Conservation (phyloP, 2,329 filamentous ascomycete genomes). For the Colletotrichum somersetense region DNA sequence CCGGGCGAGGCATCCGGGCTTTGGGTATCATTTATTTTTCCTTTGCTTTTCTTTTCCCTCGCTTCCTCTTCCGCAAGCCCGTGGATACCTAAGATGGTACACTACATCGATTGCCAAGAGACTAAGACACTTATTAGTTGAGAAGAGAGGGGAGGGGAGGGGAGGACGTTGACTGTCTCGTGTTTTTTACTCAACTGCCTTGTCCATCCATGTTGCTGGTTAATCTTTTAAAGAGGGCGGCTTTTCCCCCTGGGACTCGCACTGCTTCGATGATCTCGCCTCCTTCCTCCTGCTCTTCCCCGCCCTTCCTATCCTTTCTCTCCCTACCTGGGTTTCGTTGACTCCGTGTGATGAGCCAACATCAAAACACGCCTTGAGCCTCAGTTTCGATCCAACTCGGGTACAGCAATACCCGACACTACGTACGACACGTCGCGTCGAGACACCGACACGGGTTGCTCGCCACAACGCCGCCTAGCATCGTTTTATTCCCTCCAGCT, state of each 20-base stretch:
- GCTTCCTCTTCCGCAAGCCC: slow-evolving; percentile 1
- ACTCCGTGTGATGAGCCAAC: not conserved
- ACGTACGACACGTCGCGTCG: not conserved
- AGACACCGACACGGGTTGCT: slow-evolving; percentile 4
- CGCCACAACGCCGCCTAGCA: slow-evolving; percentile 14
- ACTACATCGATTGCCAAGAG: slow-evolving; percentile 26
- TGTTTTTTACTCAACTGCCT: not conserved
- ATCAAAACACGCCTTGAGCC: not conserved
- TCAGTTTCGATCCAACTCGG: not conserved
- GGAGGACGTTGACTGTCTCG: not conserved
- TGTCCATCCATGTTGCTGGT: not conserved
- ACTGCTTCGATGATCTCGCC: not conserved
- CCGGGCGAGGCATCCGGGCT: slow-evolving; percentile 12
- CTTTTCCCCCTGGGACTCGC: not conserved
- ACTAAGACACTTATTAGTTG: not conserved
- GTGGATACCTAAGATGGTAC: not conserved
- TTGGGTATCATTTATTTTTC: not conserved
- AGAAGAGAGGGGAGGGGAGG: not conserved
- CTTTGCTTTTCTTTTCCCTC: not conserved
- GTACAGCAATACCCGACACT: not conserved
- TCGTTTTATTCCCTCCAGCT: slow-evolving; percentile 9
- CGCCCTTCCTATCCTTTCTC: no score
- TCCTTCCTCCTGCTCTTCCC: not conserved
- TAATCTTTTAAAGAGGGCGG: slow-evolving; percentile 31
- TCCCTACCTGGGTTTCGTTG: not conserved